Conservation (phyloP, 2,329 filamentous ascomycete species). For the Hypoxylon sp. region DNA sequence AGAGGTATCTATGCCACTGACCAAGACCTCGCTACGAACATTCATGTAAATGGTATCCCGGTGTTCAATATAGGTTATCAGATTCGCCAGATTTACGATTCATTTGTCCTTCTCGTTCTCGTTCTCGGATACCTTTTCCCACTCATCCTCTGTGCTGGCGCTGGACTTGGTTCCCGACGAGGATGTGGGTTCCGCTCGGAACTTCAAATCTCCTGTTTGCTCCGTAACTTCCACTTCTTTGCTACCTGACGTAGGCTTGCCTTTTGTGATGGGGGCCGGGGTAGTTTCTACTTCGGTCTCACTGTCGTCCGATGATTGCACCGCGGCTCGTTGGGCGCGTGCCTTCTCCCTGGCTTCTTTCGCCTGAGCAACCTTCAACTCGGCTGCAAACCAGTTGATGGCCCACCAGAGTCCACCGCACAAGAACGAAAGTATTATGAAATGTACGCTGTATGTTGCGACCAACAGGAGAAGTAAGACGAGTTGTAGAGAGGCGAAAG, state of each 20-base stretch:
- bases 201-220: conserved; percentile 65
- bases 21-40: conserved; percentile 39
- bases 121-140: conserved; percentile 91
- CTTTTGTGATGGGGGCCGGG: conserved; percentile 39
- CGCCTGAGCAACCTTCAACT: conserved; percentile 66
- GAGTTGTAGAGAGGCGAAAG: conserved; percentile 87
- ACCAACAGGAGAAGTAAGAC: conserved; percentile 82
- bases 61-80: conserved; percentile 7
- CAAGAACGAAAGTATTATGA: conserved; percentile 83
- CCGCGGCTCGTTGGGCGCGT: conserved; percentile 54
- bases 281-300: conserved; percentile 67
- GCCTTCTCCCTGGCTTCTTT: conserved; percentile 61
- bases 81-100: conserved; percentile 29
- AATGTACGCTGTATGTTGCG: conserved; percentile 90
- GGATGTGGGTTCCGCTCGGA: conserved; percentile 57
- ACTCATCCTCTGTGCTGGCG: conserved; percentile 92
- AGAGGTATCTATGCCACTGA: conserved; percentile 41
- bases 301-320: conserved; percentile 60
- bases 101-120: conserved; percentile 73
- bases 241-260: conserved; percentile 53
- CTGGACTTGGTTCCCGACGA: conserved; percentile 66
- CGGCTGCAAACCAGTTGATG: conserved; percentile 96
- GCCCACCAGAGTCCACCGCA: conserved; percentile 89
- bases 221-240: conserved; percentile 63
- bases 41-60: conserved; percentile 33